Evolutionary conservation across 768 basidiomycete genomes (phyloP).

Genomic region (Candolleomyces aberdarensis): DNA sequence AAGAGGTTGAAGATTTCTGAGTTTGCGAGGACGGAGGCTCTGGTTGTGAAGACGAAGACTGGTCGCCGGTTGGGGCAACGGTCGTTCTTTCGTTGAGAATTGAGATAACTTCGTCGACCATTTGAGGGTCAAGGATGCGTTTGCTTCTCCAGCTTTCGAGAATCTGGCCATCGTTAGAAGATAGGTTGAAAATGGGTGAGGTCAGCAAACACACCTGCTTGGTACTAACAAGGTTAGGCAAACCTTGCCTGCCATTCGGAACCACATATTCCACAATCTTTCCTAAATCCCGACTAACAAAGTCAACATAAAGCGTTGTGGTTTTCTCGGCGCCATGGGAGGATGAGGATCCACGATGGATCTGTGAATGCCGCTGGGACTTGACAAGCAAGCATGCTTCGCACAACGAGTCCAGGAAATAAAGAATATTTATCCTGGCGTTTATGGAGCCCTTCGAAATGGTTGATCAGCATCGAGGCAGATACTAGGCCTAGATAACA

Average conservation of each 20-base stretch:
- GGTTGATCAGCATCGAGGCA: background rate
- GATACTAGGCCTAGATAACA: conserved; percentile 6
- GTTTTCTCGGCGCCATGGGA: conserved; percentile 11
- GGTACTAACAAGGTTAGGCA: conserved; percentile 84
- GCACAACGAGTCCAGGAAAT: conserved; percentile 86
- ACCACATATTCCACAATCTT: conserved; percentile 85
- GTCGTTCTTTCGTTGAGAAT: conserved; percentile 45
- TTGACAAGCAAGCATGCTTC: conserved; percentile 72
- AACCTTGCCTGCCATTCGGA: conserved; percentile 80
- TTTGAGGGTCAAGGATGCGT: conserved; percentile 76
- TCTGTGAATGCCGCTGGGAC: conserved; percentile 38
- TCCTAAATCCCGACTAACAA: conserved; percentile 71
- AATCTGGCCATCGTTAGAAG: conserved; percentile 47
- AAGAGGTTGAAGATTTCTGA: too few species aligned
- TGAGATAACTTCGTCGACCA: conserved; percentile 67
- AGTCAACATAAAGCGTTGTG: conserved; percentile 62
- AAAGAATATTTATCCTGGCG: conserved; percentile 89
- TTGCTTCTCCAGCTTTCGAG: conserved; percentile 90
- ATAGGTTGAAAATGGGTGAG: background rate
- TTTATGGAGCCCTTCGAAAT: conserved; percentile 73
- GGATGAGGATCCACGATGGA: conserved; percentile 31
- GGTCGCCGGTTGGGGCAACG: conserved; percentile 2
- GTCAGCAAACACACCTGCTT: conserved; percentile 59
- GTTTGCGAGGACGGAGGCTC: too few species aligned
- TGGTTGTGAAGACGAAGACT: background rate